A percentile compares a stretch with the other conserved stretches of the same genome.
These are phyloP conservation scores for Candida silvatica DNA, from an alignment of 805 yeast genomes.

Conservation along the genomic window DNA sequence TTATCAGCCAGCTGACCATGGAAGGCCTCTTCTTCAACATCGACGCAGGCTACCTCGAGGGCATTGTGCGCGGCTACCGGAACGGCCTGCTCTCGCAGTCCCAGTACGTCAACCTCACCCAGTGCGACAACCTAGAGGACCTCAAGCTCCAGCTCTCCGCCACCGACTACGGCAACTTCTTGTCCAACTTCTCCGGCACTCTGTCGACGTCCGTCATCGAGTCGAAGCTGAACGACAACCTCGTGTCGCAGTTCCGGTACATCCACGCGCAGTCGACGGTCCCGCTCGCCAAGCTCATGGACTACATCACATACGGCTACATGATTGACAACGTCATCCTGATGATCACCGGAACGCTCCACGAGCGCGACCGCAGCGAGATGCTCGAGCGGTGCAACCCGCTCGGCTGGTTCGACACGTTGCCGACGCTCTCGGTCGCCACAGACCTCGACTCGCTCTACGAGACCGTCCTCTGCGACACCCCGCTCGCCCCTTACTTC, in stretches of 20 bases:
- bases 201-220: constrained; percentile 83
- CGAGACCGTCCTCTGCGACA: constrained; percentile 87
- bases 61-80: constrained; percentile 89
- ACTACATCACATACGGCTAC: constrained; percentile 89
- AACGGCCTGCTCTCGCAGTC: constrained; percentile 68
- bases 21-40: constrained; percentile 91
- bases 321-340: constrained; percentile 97
- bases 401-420: constrained; percentile 95
- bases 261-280: constrained; percentile 78
- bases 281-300: constrained; percentile 74
- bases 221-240: constrained; percentile 61
- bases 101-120: constrained; percentile 88
- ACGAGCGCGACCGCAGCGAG: constrained; percentile 85
- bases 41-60: constrained; percentile 87
- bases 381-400: constrained; percentile 91
- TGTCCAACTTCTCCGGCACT: constrained; percentile 76
- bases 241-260: constrained; percentile 80
- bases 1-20: constrained; percentile 45
- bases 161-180: constrained; percentile 90
- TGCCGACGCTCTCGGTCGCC: constrained; percentile 91
- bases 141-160: constrained; percentile 88
- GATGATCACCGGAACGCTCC: constrained; percentile 95
- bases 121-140: constrained; percentile 93
- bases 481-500: constrained; percentile 96
- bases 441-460: constrained; percentile 92